Evolutionary conservation across 768 basidiomycete species (phyloP).

Genomic region (Lactarius akahatsu): DNA sequence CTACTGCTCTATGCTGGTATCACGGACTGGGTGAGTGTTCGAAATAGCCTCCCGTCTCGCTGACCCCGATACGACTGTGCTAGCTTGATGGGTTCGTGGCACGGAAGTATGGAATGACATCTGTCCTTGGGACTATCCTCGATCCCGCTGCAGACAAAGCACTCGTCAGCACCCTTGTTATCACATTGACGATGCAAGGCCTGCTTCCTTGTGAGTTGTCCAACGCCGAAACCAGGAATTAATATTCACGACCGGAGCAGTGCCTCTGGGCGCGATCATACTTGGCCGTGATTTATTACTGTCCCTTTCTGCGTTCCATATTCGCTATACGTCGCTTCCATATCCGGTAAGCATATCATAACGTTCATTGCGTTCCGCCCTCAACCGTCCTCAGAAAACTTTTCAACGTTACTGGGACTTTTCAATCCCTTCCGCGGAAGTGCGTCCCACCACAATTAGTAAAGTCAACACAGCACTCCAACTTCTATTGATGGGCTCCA

Average conservation of each 20-base stretch:
- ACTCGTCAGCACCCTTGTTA: conserved; percentile 89
- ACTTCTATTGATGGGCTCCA: conserved; percentile 84
- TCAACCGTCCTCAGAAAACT: conserved; percentile 64
- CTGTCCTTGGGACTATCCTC: conserved; percentile 92
- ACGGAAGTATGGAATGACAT: conserved; percentile 77
- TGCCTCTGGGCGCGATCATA: conserved; percentile 81
- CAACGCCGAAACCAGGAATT: background rate
- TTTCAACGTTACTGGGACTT: conserved; percentile 94
- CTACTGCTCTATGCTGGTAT: conserved; percentile 89
- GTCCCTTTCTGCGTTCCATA: conserved; percentile 87
- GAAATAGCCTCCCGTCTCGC: background rate
- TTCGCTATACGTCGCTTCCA: conserved; percentile 87
- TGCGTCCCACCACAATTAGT: conserved; percentile 90
- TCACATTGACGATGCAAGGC: conserved; percentile 80
- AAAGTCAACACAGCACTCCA: conserved; percentile 96
- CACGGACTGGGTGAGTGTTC: conserved; percentile 69
- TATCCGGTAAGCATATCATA: conserved; percentile 63
- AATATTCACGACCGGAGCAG: conserved; percentile 42
- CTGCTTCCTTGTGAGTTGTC: conserved; percentile 70
- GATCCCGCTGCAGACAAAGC: conserved; percentile 98
- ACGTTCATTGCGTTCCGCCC: conserved; percentile 13
- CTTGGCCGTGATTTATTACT: conserved; percentile 87
- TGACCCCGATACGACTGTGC: background rate
- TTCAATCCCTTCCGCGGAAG: conserved; percentile 92
- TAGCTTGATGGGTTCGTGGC: conserved; percentile 94